These are phyloP conservation scores for Epichloe scottii DNA, from an alignment of 2,329 filamentous ascomycete genomes.

Conservation along the genomic window DNA sequence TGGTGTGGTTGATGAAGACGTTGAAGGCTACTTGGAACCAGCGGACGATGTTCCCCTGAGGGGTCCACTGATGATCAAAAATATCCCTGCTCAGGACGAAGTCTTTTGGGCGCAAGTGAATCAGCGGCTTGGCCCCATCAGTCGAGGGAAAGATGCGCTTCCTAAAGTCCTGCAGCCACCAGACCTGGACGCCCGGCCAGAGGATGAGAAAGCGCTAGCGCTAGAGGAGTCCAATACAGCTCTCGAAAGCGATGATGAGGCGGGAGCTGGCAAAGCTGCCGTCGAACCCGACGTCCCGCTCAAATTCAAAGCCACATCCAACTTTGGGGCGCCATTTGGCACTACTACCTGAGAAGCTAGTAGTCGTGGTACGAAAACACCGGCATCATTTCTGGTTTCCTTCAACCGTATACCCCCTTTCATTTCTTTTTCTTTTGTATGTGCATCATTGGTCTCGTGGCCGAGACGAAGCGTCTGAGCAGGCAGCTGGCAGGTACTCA, in stretches of 20 bases:
- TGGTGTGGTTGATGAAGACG: constrained; percentile 4
- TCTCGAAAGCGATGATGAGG: constrained; percentile 13
- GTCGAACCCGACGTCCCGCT: constrained; percentile 32
- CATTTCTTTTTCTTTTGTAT: not conserved
- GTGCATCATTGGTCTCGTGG: not conserved
- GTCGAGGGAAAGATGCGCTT: constrained; percentile 31
- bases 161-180: constrained; percentile 27
- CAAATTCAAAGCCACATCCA: constrained; percentile 31
- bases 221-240: constrained; percentile 6
- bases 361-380: not conserved
- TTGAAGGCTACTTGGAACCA: constrained; percentile 23
- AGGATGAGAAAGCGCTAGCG: constrained; percentile 13
- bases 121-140: constrained; percentile 38
- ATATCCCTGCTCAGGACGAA: constrained; percentile 43
- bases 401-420: constrained; percentile 3
- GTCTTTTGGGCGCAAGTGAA: constrained; percentile 37
- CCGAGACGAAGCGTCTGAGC: not conserved
- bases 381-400: not conserved
- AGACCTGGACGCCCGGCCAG: constrained; percentile 3
- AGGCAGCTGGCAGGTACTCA: not conserved
- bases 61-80: constrained; percentile 41
- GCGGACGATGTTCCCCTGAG: constrained; percentile 33
- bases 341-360: constrained; percentile 6
- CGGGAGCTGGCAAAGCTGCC: constrained; percentile 14
- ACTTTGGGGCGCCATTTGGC: constrained; percentile 36